Evolutionary conservation across 257 asterid genomes (phyloP).

Genomic region (Solanum bukasovii): DNA sequence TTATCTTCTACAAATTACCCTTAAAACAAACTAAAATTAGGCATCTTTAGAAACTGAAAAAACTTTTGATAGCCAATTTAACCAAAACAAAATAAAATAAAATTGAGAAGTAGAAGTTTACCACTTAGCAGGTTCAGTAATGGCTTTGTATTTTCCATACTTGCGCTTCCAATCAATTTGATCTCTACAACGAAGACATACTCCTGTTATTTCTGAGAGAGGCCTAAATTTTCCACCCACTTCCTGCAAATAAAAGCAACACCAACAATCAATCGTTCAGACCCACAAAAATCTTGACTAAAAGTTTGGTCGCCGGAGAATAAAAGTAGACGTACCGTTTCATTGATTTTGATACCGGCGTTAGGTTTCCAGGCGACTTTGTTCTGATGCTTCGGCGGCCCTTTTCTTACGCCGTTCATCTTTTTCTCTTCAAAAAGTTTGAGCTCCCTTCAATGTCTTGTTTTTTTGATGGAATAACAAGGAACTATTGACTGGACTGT

Average conservation of each 20-base stretch:
- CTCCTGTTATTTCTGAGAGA: conserved; percentile 71
- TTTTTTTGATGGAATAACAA: no score
- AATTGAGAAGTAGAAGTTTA: neutral
- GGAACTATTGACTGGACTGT: no score
- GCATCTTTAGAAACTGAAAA: neutral
- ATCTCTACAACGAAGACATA: conserved; percentile 73
- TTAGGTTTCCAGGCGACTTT: conserved; percentile 75
- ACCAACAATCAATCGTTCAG: neutral
- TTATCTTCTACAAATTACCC: neutral
- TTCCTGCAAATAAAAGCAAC: conserved; percentile 38
- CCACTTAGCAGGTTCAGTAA: conserved; percentile 87
- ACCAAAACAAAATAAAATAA: neutral
- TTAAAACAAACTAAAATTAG: neutral
- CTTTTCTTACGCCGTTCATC: conserved; percentile 49
- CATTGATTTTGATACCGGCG: conserved; percentile 61
- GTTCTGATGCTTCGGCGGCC: conserved; percentile 89
- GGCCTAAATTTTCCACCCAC: conserved; percentile 75
- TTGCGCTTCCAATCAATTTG: conserved; percentile 94
- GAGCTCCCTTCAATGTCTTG: neutral
- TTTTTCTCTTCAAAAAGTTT: neutral
- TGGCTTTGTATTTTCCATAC: conserved; percentile 83
- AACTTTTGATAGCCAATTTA: neutral
- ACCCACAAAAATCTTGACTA: neutral
- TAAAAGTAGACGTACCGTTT: conserved; percentile 33
- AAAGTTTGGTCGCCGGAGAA: neutral